Percentiles rank a stretch among this genome's conserved stretches.
These are phyloP conservation scores for Scutellaria minor DNA, from an alignment of 257 asterid genomes.

Conservation along the genomic window DNA sequence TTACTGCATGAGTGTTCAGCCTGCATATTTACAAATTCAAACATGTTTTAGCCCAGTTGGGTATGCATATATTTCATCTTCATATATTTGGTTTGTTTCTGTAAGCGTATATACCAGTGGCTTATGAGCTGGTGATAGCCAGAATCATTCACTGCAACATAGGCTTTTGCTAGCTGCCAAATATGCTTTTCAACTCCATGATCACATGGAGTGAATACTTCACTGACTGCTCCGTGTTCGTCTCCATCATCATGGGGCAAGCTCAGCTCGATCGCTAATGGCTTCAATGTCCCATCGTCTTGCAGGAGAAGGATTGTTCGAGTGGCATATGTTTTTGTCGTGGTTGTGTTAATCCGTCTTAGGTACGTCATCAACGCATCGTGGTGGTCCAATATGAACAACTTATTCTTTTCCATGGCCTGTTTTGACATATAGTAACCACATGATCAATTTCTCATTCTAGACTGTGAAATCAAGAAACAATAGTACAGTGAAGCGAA, in stretches of 20 bases:
- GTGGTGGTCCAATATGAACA: slow-evolving; percentile 87
- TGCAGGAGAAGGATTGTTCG: slow-evolving; percentile 83
- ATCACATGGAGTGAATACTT: slow-evolving; percentile 73
- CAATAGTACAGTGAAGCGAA: background rate
- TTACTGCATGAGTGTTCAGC: slow-evolving; percentile 92
- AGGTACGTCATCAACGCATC: slow-evolving; percentile 86
- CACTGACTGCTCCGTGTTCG: slow-evolving; percentile 57
- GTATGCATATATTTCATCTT: background rate
- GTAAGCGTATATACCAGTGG: slow-evolving; percentile 69
- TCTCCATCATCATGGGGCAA: slow-evolving; percentile 73
- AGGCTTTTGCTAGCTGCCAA: slow-evolving; percentile 98
- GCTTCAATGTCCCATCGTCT: slow-evolving; percentile 79
- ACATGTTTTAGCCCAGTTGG: background rate
- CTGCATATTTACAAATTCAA: slow-evolving; percentile 43
- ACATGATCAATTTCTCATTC: background rate
- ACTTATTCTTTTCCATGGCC: slow-evolving; percentile 58
- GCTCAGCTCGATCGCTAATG: slow-evolving; percentile 89
- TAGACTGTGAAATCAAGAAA: background rate
- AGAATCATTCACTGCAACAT: slow-evolving; percentile 86
- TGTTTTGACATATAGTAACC: slow-evolving; percentile 34
- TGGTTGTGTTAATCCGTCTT: slow-evolving; percentile 64
- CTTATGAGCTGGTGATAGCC: slow-evolving; percentile 94
- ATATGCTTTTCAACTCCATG: slow-evolving; percentile 61
- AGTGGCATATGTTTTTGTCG: slow-evolving; percentile 76
- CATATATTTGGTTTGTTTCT: no score